Conservation (phyloP, 306 rosid species). For the Oxytropis ochrocephala region DNA sequence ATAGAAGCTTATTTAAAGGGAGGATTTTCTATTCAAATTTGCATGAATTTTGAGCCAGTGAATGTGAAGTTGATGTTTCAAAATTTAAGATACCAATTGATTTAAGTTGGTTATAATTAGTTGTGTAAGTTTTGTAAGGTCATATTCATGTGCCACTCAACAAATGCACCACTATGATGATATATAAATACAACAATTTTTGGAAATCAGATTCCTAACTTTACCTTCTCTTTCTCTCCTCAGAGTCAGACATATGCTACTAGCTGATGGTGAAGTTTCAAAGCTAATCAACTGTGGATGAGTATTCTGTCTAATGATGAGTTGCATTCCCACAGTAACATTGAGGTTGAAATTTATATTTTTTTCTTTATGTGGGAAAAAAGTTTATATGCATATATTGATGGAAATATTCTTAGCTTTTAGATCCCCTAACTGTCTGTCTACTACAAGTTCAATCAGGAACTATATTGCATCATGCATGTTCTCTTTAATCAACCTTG, state of each 20-base stretch:
- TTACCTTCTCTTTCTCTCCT: not conserved
- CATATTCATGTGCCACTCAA: constrained; percentile 20
- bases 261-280: constrained; percentile 19
- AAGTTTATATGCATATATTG: not conserved
- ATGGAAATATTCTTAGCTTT: no score
- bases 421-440: no score
- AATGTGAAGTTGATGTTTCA: constrained; percentile 13
- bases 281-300: not conserved
- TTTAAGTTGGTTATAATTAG: not conserved
- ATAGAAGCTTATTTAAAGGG: constrained; percentile 21
- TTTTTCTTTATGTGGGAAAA: not conserved
- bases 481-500: not conserved
- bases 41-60: constrained; percentile 2
- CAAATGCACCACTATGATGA: not conserved
- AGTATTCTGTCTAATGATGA: not conserved
- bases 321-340: not conserved
- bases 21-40: constrained; percentile 11
- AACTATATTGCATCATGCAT: no score
- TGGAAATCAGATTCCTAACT: not conserved
- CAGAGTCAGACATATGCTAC: not conserved
- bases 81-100: not conserved
- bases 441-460: no score
- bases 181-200: constrained; percentile 4
- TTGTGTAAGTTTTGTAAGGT: constrained; percentile 22
- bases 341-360: not conserved